Evolutionary conservation across 495 filamentous ascomycete species (phyloP).

Genomic region (Aspergillus sparsus): DNA sequence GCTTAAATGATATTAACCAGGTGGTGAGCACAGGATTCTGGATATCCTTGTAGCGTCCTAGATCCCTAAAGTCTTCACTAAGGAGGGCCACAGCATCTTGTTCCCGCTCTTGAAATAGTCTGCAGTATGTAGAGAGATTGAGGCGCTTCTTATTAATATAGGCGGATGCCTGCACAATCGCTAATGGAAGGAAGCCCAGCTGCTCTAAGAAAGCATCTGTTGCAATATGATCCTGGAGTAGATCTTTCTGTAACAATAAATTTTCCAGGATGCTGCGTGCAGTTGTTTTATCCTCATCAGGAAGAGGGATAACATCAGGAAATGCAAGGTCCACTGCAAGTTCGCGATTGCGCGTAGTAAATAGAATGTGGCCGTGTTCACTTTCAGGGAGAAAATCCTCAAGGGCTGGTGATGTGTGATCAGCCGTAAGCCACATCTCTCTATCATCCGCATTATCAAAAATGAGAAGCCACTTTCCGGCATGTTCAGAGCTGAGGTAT

Average conservation of each 20-base stretch:
- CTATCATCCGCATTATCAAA: slow-evolving; percentile 17
- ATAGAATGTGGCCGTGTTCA: slow-evolving; percentile 33
- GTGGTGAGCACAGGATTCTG: slow-evolving; percentile 46
- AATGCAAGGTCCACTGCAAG: slow-evolving; percentile 26
- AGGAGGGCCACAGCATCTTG: slow-evolving; percentile 37
- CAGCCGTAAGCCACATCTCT: slow-evolving; percentile 11
- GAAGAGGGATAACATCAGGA: slow-evolving; percentile 25
- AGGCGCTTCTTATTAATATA: slow-evolving; percentile 46
- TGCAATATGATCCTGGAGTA: slow-evolving; percentile 23
- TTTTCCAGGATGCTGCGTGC: slow-evolving; percentile 19
- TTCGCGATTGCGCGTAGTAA: slow-evolving; percentile 13
- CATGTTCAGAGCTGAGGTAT: slow-evolving; percentile 4
- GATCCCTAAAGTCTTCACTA: slow-evolving; percentile 41
- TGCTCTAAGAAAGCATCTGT: background rate
- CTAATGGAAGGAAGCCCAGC: slow-evolving; percentile 41
- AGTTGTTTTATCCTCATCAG: slow-evolving; percentile 22
- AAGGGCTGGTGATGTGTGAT: slow-evolving; percentile 16
- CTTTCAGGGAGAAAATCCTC: slow-evolving; percentile 42
- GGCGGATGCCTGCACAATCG: slow-evolving; percentile 49
- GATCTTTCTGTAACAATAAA: slow-evolving; percentile 23
- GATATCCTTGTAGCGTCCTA: slow-evolving; percentile 33
- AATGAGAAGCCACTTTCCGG: slow-evolving; percentile 5
- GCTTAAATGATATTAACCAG: slow-evolving; percentile 51
- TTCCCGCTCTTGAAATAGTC: slow-evolving; percentile 26
- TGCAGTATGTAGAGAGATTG: slow-evolving; percentile 26